Evolutionary conservation across 2,329 filamentous ascomycete species (phyloP), one percentile per base, ranked within the genome.

Genomic region (Graphilbum fragrans): DNA sequence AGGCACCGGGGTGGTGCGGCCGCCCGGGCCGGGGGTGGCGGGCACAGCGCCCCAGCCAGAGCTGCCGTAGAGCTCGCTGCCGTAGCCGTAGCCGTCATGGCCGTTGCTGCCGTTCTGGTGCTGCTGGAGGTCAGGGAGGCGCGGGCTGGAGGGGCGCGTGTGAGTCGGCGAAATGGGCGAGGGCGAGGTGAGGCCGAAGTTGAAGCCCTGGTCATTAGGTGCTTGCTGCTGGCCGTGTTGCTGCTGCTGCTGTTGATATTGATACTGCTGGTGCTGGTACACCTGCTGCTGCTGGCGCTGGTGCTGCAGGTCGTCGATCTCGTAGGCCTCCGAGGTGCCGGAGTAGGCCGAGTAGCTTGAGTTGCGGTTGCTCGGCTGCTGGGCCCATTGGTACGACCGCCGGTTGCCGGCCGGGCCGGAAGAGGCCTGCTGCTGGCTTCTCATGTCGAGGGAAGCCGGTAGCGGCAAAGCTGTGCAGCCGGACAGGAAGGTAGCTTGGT

Each of bases 271-370:
- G 6, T 6, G 34, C 8, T 41, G 20, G 31, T 19, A 25, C 1
- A 21, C 16, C 17, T 41, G 36, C 37, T 34, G 22, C 16, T 36
- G 6, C n/a, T 40, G 40, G 35, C 38, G 41, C 9, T 38, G n/a
- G 14, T 39, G 31, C 17, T 48, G 44, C 10, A 46, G 37, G 10
- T 39, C 18, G 1, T 10, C 10, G 4, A 21, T 10, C 10, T 36
- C 21, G 4, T 41, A 22, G 9, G 10, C 18, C 14, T 38, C 10
- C 22, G 29, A 33, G 10, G 21, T 20, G 17, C 23, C 8, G 32
- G 33, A 27, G 22, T 21, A 35, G 34, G 36, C 23, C 33, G 14
- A 32, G n/a, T 44, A 31, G 20, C 41, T 37, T 8, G 35, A 27
- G 9, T 29, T 42, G 33, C 42, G 41, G 14, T 40, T 38, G 33